Conservation (phyloP, 441 rosid species). For the Caryocar brasiliense region DNA sequence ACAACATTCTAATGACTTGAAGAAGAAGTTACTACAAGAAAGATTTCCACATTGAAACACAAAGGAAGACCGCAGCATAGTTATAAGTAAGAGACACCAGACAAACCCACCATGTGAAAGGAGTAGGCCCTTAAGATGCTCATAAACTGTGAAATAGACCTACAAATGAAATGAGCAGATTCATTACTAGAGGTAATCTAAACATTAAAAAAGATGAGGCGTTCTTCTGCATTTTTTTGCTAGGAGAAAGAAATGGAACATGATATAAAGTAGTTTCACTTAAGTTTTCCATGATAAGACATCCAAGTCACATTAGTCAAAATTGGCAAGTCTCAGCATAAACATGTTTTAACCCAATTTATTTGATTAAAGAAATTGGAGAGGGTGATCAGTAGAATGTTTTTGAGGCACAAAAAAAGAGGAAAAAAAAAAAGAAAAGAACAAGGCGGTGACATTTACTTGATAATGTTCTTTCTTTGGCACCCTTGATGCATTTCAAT, state of each 20-base stretch:
- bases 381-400: not conserved
- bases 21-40: not conserved
- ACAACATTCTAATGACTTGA: not conserved
- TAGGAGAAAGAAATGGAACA: not conserved
- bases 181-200: conserved; percentile 18
- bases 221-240: conserved; percentile 1
- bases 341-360: no score
- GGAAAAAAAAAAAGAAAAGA: not conserved
- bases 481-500: no score
- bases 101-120: conserved; percentile 62
- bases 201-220: conserved; percentile 3
- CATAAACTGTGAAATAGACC: conserved; percentile 86
- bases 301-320: no score
- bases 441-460: not conserved
- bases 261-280: not conserved
- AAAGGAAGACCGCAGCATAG: conserved; percentile 3
- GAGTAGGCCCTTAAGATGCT: conserved; percentile 54
- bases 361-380: not conserved
- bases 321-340: no score
- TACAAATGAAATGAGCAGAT: conserved; percentile 33
- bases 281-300: no score
- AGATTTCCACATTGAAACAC: conserved; percentile 2
- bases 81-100: not conserved
- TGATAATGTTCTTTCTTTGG: no score
- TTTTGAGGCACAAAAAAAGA: not conserved